Conservation (phyloP, 345 rosid species). For the Gossypium turneri region DNA sequence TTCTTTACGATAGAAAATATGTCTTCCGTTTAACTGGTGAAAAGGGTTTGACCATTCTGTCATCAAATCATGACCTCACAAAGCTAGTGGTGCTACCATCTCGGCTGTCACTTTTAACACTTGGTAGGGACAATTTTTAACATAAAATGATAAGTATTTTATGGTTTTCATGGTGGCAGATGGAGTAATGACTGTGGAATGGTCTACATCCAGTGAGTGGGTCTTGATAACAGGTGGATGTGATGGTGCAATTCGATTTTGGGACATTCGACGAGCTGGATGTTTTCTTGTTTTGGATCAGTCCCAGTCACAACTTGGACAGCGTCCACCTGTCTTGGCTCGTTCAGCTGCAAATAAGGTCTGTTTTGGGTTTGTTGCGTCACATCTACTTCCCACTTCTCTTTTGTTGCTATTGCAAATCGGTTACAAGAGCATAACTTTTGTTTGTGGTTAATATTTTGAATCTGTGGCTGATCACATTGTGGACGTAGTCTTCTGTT, state of each 20-base stretch:
- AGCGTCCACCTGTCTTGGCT: constrained; percentile 62
- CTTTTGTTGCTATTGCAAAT: background rate
- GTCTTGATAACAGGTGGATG: constrained; percentile 86
- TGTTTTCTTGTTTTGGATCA: constrained; percentile 87
- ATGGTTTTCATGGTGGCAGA: constrained; percentile 45
- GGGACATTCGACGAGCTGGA: constrained; percentile 97
- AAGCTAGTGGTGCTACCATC: background rate
- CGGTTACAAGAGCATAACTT: background rate
- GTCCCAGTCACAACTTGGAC: constrained; percentile 76
- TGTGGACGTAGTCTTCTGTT: background rate
- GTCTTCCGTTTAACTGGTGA: background rate
- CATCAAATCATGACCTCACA: background rate
- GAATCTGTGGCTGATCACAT: background rate
- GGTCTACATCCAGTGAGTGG: constrained; percentile 97
- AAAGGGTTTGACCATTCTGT: background rate
- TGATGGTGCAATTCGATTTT: constrained; percentile 96
- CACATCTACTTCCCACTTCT: background rate
- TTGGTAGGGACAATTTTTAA: background rate
- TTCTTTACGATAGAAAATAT: background rate
- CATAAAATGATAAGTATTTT: background rate
- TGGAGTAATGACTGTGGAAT: constrained; percentile 89
- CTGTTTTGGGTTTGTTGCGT: constrained; percentile 7
- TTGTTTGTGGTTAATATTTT: background rate
- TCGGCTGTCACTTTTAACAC: background rate
- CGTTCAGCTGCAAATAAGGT: constrained; percentile 54